Evolutionary conservation across 192 early-diverging fungal species (phyloP), one percentile per base, ranked within the genome.

Genomic region (Umbelopsis isabellina): DNA sequence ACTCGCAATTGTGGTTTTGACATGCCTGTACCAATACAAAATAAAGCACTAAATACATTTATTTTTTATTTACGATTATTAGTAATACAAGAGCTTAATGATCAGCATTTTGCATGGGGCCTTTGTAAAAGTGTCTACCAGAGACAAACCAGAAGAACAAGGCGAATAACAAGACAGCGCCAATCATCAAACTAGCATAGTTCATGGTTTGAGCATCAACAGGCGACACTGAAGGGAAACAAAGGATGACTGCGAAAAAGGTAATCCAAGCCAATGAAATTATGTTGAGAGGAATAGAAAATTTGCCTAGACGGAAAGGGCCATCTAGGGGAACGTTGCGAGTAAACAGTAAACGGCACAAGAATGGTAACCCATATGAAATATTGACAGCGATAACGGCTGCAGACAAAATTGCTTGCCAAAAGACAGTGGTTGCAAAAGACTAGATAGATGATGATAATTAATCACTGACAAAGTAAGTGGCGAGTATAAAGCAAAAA

Each of bases 321-420:
- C 74, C 81, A 13, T 72, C 66, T 21, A 74, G 69, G 11, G 77
- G 73, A 11, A 65, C 70, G 20, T 80, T 46, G 49, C 75, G 68
- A 4, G 74, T 48, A 46, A 55, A 80, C 1, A 70, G 55, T 16
- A 80, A 52, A 15, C 75, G 68, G 53, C 75, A 76, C 65, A 80
- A 72, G 6, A 75, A 76, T 13, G 79, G 79, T 12, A 80, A 49
- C 33, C 81, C 81, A 61, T 82, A 82, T 13, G 81, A 82, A 23
- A 79, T 77, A 70, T 80, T 77, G 9, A 80, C 66, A 61, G 75
- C 79, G 66, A 80, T 80, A 23, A 75, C 76, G 4, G 79, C 79
- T 20, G 75, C 74, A 73, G 72, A 76, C 49, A 75, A 72, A 50
- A 80, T 80, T 46, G 79, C 79, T 41, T 75, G 73, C 50, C 76